Conservation (phyloP, 129 eudicot species). For the Apium graveolens region DNA sequence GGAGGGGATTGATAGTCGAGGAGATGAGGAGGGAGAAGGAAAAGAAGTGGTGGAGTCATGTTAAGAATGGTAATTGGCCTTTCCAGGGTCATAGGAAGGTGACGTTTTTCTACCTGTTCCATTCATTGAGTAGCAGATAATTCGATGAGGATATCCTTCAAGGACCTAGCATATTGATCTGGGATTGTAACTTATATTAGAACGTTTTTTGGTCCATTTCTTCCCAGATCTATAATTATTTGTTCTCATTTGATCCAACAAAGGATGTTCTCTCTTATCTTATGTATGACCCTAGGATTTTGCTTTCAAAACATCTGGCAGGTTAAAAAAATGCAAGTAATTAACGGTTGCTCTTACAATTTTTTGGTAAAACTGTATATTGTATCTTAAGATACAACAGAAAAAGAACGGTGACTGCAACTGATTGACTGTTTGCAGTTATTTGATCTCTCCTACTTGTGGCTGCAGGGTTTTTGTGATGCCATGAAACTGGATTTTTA, state of each 20-base stretch:
- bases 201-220: not conserved
- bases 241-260: not conserved
- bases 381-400: not conserved
- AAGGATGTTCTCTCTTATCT: not conserved
- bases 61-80: constrained; percentile 73
- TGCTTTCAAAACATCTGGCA: not conserved
- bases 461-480: constrained; percentile 71
- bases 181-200: not conserved
- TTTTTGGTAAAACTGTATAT: not conserved
- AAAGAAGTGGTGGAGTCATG: constrained; percentile 67
- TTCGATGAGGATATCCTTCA: not conserved
- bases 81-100: constrained; percentile 97
- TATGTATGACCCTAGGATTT: not conserved
- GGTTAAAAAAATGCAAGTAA: not conserved
- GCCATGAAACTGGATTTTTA: constrained; percentile 70
- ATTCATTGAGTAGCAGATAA: not conserved
- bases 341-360: not conserved
- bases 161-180: not conserved
- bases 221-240: not conserved
- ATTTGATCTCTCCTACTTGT: constrained; percentile 11
- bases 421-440: not conserved
- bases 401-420: not conserved
- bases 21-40: constrained; percentile 42
- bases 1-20: too few relatives aligned
- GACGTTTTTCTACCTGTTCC: not conserved